Evolutionary conservation across 1,284 basidiomycete genomes (phyloP).

Genomic region (Ustilago bromivora): DNA sequence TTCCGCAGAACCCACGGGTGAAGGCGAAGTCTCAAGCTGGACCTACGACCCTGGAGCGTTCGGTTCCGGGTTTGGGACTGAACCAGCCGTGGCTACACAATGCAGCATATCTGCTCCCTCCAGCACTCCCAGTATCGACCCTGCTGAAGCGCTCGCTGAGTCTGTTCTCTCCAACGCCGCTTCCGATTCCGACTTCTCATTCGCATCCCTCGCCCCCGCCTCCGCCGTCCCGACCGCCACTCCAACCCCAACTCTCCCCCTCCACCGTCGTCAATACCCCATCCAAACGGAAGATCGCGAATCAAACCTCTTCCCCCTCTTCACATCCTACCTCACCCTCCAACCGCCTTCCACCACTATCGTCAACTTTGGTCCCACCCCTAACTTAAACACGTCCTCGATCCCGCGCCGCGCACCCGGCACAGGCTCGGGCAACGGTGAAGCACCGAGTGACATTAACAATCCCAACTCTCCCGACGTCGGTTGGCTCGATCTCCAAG

Average conservation of each 20-base stretch:
- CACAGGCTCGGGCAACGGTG: constrained; percentile 42
- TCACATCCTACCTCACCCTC: constrained; percentile 39
- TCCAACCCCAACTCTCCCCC: constrained; percentile 21
- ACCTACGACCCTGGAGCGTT: constrained; percentile 44
- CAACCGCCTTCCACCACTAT: constrained; percentile 24
- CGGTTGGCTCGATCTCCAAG: constrained; percentile 53
- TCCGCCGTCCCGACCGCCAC: constrained; percentile 1
- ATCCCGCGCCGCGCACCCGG: constrained; percentile 21
- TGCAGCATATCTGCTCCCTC: constrained; percentile 29
- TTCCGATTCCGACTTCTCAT: neutral
- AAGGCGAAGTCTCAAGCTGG: constrained; percentile 24
- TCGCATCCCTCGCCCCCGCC: constrained; percentile 14
- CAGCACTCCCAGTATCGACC: constrained; percentile 4
- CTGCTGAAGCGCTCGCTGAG: neutral
- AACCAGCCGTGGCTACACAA: constrained; percentile 23
- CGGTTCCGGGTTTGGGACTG: constrained; percentile 27
- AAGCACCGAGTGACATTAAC: constrained; percentile 49
- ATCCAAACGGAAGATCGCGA: neutral
- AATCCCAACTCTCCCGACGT: constrained; percentile 53
- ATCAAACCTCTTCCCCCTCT: constrained; percentile 45
- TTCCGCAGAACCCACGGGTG: neutral
- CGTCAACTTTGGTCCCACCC: constrained; percentile 42
- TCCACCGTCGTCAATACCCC: constrained; percentile 15
- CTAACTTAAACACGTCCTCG: constrained; percentile 35
- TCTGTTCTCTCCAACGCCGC: neutral